These are phyloP conservation scores for Rubroboletus satanas DNA, from an alignment of 768 basidiomycete species.

Conservation along the genomic window DNA sequence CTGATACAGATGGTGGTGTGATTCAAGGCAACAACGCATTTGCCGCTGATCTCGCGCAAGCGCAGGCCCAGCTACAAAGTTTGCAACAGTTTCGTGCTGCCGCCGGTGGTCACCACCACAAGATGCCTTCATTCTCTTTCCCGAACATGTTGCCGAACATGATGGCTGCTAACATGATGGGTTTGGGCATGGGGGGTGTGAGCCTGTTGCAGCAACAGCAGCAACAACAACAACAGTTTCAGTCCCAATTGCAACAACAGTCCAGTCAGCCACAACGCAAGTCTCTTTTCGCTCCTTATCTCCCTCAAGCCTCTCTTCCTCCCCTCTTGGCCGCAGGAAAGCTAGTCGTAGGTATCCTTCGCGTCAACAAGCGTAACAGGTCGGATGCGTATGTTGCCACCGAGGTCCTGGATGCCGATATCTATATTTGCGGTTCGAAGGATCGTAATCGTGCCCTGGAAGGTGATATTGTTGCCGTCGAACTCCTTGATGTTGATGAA, in stretches of 20 bases:
- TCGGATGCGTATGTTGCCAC: slow-evolving; percentile 99
- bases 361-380: slow-evolving; percentile 97
- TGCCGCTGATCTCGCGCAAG: slow-evolving; percentile 87
- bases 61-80: slow-evolving; percentile 94
- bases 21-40: slow-evolving; percentile 59
- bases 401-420: slow-evolving; percentile 96
- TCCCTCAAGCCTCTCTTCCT: slow-evolving; percentile 95
- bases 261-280: slow-evolving; percentile 92
- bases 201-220: slow-evolving; percentile 91
- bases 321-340: slow-evolving; percentile 96
- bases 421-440: slow-evolving; percentile 98
- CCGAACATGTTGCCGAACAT: slow-evolving; percentile 97
- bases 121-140: slow-evolving; percentile 97
- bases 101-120: slow-evolving; percentile 89
- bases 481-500: slow-evolving; percentile 95
- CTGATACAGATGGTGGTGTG: slow-evolving; percentile 64
- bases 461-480: slow-evolving; percentile 97
- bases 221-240: slow-evolving; percentile 69
- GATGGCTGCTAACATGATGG: slow-evolving; percentile 97
- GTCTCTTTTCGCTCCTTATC: slow-evolving; percentile 96
- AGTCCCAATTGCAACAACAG: slow-evolving; percentile 92
- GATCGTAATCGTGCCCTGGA: slow-evolving; percentile 98
- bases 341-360: slow-evolving; percentile 92
- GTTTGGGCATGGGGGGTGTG: slow-evolving; percentile 74
- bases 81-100: slow-evolving; percentile 96